A percentile compares a stretch with the other conserved stretches of the same genome.
phyloP scores from a whole-genome alignment of 805 yeast species.

The Yamadazyma olivae region DNA sequence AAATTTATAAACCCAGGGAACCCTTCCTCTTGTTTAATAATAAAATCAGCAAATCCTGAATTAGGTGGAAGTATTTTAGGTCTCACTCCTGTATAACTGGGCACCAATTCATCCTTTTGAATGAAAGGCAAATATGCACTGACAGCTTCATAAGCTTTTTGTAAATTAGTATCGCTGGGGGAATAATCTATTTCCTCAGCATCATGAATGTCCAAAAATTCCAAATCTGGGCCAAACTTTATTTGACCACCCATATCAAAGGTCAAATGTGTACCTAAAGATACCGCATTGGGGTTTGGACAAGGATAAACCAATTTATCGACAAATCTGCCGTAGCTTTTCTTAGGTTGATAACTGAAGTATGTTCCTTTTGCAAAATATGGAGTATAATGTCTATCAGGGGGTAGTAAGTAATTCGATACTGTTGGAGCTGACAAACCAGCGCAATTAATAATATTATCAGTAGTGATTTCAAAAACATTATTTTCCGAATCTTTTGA shows the following conservation, averaged over 20 bases:
- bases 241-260: slow-evolving; percentile 77
- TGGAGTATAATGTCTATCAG: slow-evolving; percentile 52
- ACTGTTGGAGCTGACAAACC: slow-evolving; percentile 75
- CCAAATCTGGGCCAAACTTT: slow-evolving; percentile 85
- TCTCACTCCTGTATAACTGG: slow-evolving; percentile 78
- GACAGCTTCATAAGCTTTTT: slow-evolving; percentile 57
- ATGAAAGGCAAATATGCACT: slow-evolving; percentile 62
- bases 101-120: slow-evolving; percentile 47
- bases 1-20: slow-evolving; percentile 77
- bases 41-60: slow-evolving; percentile 62
- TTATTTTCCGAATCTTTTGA: slow-evolving; percentile 27
- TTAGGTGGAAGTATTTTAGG: slow-evolving; percentile 59
- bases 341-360: slow-evolving; percentile 51
- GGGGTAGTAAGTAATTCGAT: slow-evolving; percentile 67
- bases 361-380: slow-evolving; percentile 86
- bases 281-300: slow-evolving; percentile 61
- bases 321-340: slow-evolving; percentile 37
- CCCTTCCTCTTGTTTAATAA: slow-evolving; percentile 66
- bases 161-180: slow-evolving; percentile 48
- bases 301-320: slow-evolving; percentile 65
- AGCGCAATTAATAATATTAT: slow-evolving; percentile 69
- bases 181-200: slow-evolving; percentile 41
- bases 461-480: slow-evolving; percentile 43
- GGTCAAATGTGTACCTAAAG: slow-evolving; percentile 86
- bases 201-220: slow-evolving; percentile 56